Conservation (phyloP, 768 basidiomycete species). For the Auricularia sp. region DNA sequence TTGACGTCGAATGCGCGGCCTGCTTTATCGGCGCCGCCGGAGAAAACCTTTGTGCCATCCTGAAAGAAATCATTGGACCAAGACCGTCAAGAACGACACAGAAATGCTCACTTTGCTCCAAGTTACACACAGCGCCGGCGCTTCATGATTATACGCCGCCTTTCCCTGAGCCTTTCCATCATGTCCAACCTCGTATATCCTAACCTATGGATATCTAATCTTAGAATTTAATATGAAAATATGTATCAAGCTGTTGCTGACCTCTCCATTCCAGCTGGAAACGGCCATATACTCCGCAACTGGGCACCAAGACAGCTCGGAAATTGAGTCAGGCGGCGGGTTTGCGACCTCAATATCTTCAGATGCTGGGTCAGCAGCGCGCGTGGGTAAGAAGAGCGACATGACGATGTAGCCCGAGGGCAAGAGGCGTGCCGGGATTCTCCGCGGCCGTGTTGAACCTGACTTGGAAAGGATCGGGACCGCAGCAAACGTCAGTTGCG, state of each 20-base stretch:
- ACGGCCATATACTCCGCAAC: constrained; percentile 7
- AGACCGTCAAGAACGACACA: neutral
- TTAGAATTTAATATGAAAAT: neutral
- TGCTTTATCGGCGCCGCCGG: constrained; percentile 32
- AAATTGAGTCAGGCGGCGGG: constrained; percentile 10
- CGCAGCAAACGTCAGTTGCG: no score
- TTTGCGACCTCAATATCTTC: neutral
- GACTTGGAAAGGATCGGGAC: no score
- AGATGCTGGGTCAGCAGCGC: neutral
- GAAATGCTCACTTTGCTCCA: constrained; percentile 28
- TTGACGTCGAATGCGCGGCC: constrained; percentile 28
- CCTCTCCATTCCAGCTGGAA: constrained; percentile 7
- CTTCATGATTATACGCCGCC: constrained; percentile 31
- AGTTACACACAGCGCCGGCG: constrained; percentile 29
- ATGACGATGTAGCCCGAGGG: no score
- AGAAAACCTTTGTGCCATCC: constrained; percentile 29
- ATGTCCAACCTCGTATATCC: constrained; percentile 6
- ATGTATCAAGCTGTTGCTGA: neutral
- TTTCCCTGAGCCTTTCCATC: constrained; percentile 18
- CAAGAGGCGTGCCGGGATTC: no score
- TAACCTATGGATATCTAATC: constrained; percentile 1
- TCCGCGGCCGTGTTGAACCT: no score
- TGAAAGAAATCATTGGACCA: constrained; percentile 4
- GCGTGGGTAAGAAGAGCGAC: no score
- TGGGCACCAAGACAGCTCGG: constrained; percentile 6